Evolutionary conservation across 257 asterid genomes (phyloP).

Genomic region (Eucommia ulmoides): DNA sequence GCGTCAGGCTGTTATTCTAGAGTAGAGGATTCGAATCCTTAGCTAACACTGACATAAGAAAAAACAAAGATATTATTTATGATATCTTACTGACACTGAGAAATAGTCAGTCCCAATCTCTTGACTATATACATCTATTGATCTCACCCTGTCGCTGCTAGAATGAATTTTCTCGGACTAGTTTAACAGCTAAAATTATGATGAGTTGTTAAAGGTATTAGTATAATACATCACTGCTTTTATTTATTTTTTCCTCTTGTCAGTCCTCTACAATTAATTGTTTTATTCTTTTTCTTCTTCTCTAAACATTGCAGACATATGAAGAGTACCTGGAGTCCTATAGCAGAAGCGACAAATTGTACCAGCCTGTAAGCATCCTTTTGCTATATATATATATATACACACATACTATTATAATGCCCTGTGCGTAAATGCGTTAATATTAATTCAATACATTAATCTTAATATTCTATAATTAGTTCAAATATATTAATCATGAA

Average conservation of each 20-base stretch:
- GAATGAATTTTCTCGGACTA: not conserved
- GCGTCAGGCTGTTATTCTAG: no score
- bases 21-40: no score
- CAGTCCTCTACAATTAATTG: constrained; percentile 9
- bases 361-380: constrained; percentile 47
- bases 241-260: constrained; percentile 15
- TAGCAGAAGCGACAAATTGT: constrained; percentile 33
- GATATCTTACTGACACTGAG: no score
- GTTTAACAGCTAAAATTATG: not conserved
- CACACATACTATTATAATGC: no score
- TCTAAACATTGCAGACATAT: constrained; percentile 68
- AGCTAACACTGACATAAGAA: no score
- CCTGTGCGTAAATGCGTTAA: no score
- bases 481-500: not conserved
- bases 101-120: not conserved
- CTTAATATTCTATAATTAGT: constrained; percentile 2
- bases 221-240: not conserved
- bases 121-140: not conserved
- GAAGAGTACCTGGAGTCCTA: constrained; percentile 92
- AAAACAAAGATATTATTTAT: no score
- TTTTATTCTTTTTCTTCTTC: no score
- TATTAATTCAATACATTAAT: no score
- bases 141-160: not conserved
- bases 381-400: no score
- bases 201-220: not conserved